phyloP scores from a whole-genome alignment of 176 grass and related monocot species.

The Lolium multiflorum region DNA sequence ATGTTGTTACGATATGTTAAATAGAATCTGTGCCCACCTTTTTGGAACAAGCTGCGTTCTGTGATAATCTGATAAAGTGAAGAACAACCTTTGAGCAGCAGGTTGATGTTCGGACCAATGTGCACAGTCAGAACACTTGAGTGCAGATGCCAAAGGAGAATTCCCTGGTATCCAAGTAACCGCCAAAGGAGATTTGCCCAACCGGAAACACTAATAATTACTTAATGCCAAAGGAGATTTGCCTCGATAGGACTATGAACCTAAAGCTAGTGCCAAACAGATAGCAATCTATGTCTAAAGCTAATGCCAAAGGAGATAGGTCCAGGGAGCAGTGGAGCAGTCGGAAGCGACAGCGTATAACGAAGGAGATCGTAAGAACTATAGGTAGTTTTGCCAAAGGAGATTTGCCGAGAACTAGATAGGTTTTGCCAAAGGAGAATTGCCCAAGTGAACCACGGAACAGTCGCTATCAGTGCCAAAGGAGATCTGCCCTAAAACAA shows the following conservation, averaged over 20 bases:
- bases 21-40: conserved; percentile 28
- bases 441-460: not conserved
- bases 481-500: conserved; percentile 57
- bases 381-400: conserved; percentile 77
- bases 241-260: conserved; percentile 29
- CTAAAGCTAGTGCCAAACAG: conserved; percentile 57
- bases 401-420: conserved; percentile 60
- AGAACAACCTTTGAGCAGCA: conserved; percentile 35
- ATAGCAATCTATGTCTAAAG: conserved; percentile 44
- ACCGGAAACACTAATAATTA: conserved; percentile 35
- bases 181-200: conserved; percentile 49
- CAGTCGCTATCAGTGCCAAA: conserved; percentile 39
- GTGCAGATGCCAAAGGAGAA: conserved; percentile 49
- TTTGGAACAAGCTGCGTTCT: conserved; percentile 23
- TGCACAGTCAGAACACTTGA: conserved; percentile 28
- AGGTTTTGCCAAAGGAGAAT: conserved; percentile 53
- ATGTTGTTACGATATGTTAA: conserved; percentile 23
- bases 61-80: conserved; percentile 31
- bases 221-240: conserved; percentile 61
- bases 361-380: conserved; percentile 72
- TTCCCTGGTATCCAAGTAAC: conserved; percentile 33
- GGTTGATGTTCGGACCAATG: conserved; percentile 5
- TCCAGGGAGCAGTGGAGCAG: conserved; percentile 38
- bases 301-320: conserved; percentile 84
- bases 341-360: conserved; percentile 37